These are phyloP conservation scores for Thalassiosira ordinaria DNA, from an alignment of 352 stramenopile species.

Conservation along the genomic window DNA sequence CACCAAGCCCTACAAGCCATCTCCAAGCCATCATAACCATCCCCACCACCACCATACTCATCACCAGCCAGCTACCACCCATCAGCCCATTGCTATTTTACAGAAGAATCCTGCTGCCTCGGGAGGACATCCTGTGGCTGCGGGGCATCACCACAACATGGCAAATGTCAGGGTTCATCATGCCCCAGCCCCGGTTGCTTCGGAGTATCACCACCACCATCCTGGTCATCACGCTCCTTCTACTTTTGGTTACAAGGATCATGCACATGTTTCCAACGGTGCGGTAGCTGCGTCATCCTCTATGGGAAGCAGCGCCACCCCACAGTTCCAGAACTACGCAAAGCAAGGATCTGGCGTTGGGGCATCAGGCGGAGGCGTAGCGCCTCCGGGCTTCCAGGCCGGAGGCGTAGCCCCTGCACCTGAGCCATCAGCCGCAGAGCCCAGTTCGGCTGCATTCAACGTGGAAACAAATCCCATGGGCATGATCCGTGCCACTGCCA, in stretches of 20 bases:
- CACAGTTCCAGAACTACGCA: not conserved
- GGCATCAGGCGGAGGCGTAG: slow-evolving; percentile 15
- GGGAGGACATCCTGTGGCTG: not conserved
- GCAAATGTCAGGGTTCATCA: not conserved
- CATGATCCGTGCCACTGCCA: slow-evolving; percentile 75
- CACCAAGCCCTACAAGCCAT: slow-evolving; percentile 5
- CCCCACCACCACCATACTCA: not conserved
- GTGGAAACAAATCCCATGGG: slow-evolving; percentile 57
- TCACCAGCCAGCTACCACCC: slow-evolving; percentile 6
- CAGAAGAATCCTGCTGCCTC: slow-evolving; percentile 23
- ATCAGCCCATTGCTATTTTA: slow-evolving; percentile 38
- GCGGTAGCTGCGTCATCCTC: not conserved
- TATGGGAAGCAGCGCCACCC: not conserved
- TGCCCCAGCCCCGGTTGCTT: not conserved
- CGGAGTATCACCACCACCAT: not conserved
- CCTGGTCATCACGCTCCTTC: not conserved
- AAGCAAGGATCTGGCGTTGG: not conserved
- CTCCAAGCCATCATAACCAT: slow-evolving; percentile 13
- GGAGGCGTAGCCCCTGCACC: slow-evolving; percentile 42
- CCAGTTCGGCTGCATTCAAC: slow-evolving; percentile 2
- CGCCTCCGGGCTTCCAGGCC: slow-evolving; percentile 59
- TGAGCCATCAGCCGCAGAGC: not conserved
- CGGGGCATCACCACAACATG: not conserved
- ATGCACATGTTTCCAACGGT: not conserved
- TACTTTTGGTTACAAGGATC: not conserved